These are phyloP conservation scores for Astraeus odoratus DNA, from an alignment of 768 basidiomycete species.

Conservation along the genomic window DNA sequence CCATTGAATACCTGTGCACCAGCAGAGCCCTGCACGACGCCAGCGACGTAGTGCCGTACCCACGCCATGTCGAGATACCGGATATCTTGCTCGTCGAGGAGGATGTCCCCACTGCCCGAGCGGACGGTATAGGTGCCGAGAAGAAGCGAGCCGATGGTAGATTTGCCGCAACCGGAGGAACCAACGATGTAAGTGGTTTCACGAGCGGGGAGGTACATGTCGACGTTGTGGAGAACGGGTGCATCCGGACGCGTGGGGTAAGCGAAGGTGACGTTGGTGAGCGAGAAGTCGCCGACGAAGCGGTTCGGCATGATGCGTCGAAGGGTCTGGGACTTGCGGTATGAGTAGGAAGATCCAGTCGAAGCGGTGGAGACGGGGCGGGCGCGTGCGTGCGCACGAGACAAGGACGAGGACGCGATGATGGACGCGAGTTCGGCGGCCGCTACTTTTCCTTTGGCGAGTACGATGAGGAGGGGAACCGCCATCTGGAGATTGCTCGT, in stretches of 20 bases:
- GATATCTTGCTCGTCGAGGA: conserved; percentile 79
- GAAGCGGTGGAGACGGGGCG: background rate
- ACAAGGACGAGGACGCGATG: conserved; percentile 16
- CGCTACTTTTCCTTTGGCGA: conserved; percentile 56
- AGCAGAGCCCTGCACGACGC: conserved; percentile 74
- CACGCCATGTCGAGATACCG: conserved; percentile 65
- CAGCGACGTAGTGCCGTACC: conserved; percentile 62
- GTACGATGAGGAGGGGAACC: conserved; percentile 70
- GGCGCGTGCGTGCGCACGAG: conserved; percentile 30
- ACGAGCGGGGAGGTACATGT: conserved; percentile 60
- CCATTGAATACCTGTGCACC: conserved; percentile 56
- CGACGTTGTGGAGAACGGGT: conserved; percentile 50
- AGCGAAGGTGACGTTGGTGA: conserved; percentile 56
- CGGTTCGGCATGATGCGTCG: conserved; percentile 58
- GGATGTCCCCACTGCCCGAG: conserved; percentile 47
- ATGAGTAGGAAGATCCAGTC: conserved; percentile 1
- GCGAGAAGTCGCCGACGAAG: conserved; percentile 65
- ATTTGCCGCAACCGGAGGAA: conserved; percentile 73
- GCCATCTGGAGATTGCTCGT: conserved; percentile 82
- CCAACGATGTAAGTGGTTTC: conserved; percentile 82
- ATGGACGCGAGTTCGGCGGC: conserved; percentile 22
- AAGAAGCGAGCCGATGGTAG: conserved; percentile 56
- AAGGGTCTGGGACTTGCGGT: conserved; percentile 27
- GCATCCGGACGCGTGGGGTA: conserved; percentile 67
- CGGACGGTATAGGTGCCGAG: conserved; percentile 68